Evolutionary conservation across 371 early-diverging fungal genomes (phyloP), one percentile per base, ranked within the genome.

Genomic region (Actinomucor elegans): DNA sequence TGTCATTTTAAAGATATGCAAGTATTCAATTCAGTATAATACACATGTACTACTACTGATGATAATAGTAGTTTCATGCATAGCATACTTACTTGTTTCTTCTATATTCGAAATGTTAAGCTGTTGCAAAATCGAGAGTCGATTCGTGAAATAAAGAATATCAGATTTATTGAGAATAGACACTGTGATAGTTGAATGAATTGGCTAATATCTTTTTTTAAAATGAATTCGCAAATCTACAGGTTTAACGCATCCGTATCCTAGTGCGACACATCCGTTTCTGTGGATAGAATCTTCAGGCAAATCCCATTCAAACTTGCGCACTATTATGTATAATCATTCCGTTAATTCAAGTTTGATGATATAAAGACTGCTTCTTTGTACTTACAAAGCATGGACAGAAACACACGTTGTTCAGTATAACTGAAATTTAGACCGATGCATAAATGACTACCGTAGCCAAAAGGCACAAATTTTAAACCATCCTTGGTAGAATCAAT

Each of bases 391-490:
- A 82, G 42, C 66, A 77, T 66, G 5, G 64, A 57, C 17, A 77
- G 47, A 14, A 75, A 41, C 10, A 82, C 59, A 11, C 74, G 68
- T 54, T 77, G 79, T 21, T 77, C 73, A n/a, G 68, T 45, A 21
- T 77, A 45, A 3, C 75, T 68, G 57, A 82, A 80, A 32, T 79
- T 68, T 60, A 67, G 60, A 24, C 79, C 83, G 31, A 75, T 62
- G 42, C 81, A 83, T 42, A 69, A 60, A 48, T 77, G 71, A 12
- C 61, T 42, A 11, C 80, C 81, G 31, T 61, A 57, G 27, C 77
- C 67, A 57, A 81, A 81, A 11, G 81, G 72, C 9, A 74, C 46
- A 59, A 63, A 81, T n/a, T 69, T 46, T 14, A 65, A 62, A 9
- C 52, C 48, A 0, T 49, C 61, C 28, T 42, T 57, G 9, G 32